phyloP scores from a whole-genome alignment of 495 filamentous ascomycete genomes.

The Aspergillus avenaceus region DNA sequence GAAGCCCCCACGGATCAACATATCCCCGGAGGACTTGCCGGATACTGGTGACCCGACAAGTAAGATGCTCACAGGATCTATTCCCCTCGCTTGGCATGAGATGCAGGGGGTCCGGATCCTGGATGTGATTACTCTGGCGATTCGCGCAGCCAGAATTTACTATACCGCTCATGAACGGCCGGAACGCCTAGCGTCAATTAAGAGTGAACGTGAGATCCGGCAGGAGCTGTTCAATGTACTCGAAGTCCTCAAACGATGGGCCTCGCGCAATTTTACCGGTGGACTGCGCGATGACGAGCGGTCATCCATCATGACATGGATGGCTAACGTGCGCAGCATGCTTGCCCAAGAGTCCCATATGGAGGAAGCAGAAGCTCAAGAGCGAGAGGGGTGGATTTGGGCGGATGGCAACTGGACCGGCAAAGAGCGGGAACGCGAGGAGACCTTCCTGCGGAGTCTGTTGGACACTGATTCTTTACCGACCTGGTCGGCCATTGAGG shows the following conservation, averaged over 20 bases:
- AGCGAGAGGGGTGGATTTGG: constrained; percentile 77
- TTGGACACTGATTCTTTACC: constrained; percentile 55
- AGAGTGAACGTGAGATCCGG: constrained; percentile 75
- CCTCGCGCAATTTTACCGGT: constrained; percentile 78
- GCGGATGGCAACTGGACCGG: constrained; percentile 74
- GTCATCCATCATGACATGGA: constrained; percentile 69
- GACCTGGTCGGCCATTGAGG: constrained; percentile 60
- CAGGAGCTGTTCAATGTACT: constrained; percentile 78
- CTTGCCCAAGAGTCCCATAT: constrained; percentile 68
- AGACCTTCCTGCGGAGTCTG: constrained; percentile 71
- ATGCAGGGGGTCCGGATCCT: constrained; percentile 87
- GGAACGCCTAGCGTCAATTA: constrained; percentile 77
- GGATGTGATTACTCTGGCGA: constrained; percentile 88
- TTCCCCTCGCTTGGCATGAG: constrained; percentile 67
- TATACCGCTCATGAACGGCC: constrained; percentile 84
- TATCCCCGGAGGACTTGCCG: constrained; percentile 28
- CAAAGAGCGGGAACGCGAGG: constrained; percentile 71
- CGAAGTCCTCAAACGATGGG: constrained; percentile 87
- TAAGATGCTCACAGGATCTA: constrained; percentile 16
- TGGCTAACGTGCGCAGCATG: constrained; percentile 68
- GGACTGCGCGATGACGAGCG: constrained; percentile 75
- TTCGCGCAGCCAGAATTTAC: constrained; percentile 90
- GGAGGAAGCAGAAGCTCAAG: constrained; percentile 67
- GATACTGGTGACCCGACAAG: constrained; percentile 32
- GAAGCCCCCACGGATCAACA: constrained; percentile 28